Base-by-base conservation (phyloP, 1,284 basidiomycete genomes). In the Termitomyces sp. region DNA sequence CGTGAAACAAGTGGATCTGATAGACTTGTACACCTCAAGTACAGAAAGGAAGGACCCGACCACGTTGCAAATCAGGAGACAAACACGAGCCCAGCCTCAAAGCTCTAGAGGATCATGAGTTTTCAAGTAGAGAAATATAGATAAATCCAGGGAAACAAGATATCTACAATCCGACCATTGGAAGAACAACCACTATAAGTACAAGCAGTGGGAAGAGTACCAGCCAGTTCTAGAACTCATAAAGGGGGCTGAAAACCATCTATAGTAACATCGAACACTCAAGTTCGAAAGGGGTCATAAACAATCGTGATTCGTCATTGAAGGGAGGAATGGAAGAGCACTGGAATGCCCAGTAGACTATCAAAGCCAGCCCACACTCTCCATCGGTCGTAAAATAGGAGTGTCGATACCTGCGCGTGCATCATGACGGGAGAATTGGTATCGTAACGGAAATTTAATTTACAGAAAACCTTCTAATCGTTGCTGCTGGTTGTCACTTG, bases 381-480 rank as follows among this genome's bases (percentile, higher is more conserved):
- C 46, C 51, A 26, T n/a, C 48, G 33, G 51, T 53, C 53, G 54
- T 55, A 34, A 53, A 44, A 46, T 47, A 42, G 45, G 21, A 48
- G 31, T 54, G 42, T 41, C 43, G 21, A 50, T 40, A 13, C 26
- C 8, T 30, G 10, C 12, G 21, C 10, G 38, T 28, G 17, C 7
- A 39, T 26, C 34, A 21, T 50, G 7, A 41, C 13, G 40, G 24
- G 24, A 48, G 12, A 12, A 47, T 17, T 17, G 34, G 10, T 41
- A 15, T 50, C 48, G 48, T 50, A 40, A 50, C 7, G 28, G 49
- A 7, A 50, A 9, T 21, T 24, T 28, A 5, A 13, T 44, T 56
- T 61, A 58, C 31, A 48, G 36, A n/a, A 45, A 57, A 52, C 39
- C 45, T 56, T 61, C 59, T 61, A 61, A 44, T 55, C 47, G 51